Evolutionary conservation across 352 stramenopile genomes (phyloP).

Genomic region (Globisporangium carolinianum): DNA sequence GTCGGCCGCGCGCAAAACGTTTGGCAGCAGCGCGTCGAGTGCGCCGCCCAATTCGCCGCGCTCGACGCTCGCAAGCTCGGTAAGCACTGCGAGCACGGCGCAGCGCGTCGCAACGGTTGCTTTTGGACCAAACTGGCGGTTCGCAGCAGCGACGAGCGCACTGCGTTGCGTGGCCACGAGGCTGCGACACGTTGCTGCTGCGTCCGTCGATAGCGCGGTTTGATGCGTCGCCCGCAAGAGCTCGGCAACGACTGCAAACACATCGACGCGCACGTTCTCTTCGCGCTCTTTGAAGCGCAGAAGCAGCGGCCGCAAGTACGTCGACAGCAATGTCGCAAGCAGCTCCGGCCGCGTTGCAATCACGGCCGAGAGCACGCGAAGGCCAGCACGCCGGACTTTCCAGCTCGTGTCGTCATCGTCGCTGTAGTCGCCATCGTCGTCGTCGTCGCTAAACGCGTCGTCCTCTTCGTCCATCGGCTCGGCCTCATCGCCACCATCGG

Average conservation of each 20-base stretch:
- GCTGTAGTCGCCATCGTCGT: slow-evolving; percentile 88
- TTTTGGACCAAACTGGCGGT: slow-evolving; percentile 79
- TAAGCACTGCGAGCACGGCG: slow-evolving; percentile 81
- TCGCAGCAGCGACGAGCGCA: slow-evolving; percentile 62
- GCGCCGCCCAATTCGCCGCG: slow-evolving; percentile 65
- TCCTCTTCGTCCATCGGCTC: slow-evolving; percentile 83
- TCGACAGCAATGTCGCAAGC: slow-evolving; percentile 78
- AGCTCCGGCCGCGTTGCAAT: slow-evolving; percentile 87
- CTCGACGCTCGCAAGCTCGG: slow-evolving; percentile 75
- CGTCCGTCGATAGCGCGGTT: slow-evolving; percentile 18
- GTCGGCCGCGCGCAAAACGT: slow-evolving; percentile 80
- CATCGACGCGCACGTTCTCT: slow-evolving; percentile 97
- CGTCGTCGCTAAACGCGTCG: slow-evolving; percentile 67
- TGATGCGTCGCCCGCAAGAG: slow-evolving; percentile 82
- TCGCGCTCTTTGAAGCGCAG: slow-evolving; percentile 95
- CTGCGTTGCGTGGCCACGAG: slow-evolving; percentile 60
- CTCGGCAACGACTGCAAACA: slow-evolving; percentile 93
- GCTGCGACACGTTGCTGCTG: slow-evolving; percentile 27
- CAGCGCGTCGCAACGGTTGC: slow-evolving; percentile 70
- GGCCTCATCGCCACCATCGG: slow-evolving; percentile 85
- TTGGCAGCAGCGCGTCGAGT: slow-evolving; percentile 70
- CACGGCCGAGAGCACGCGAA: slow-evolving; percentile 91
- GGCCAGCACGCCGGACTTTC: slow-evolving; percentile 93
- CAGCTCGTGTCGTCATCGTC: slow-evolving; percentile 94
- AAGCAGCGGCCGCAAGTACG: slow-evolving; percentile 80